Evolutionary conservation across 75 land plant species (phyloP), one percentile per base, ranked within the genome.

Genomic region (Ceratopteris richardii): DNA sequence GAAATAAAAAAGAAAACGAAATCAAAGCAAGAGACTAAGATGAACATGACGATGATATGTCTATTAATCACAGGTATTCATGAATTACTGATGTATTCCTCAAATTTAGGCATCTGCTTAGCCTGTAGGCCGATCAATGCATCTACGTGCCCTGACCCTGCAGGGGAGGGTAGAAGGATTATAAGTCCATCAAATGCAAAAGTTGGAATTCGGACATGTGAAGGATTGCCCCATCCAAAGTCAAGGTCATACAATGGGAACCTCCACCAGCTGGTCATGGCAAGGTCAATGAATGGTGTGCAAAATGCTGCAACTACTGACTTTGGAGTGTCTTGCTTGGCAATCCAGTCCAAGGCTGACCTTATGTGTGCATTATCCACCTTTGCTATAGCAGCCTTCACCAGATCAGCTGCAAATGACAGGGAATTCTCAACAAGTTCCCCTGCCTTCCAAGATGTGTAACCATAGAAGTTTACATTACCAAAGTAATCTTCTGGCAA

Each of bases 211-310:
- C 58, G 50, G 20, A 62, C 30, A 42, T 61, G 54, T 1, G 31
- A 29, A 21, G 68, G 73, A 22, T 21, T 56, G 3, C 73, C 73
- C 61, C 73, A 64, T 20, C 73, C 73, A 39, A 56, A 70, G n/a
- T 70, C 73, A 25, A 58, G 37, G 13, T 70, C 61, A 51, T 70
- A 70, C 11, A 56, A 12, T 22, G 55, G 2, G 25, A 64, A 64
- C 27, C 67, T 20, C 19, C 36, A 21, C 73, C 73, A 70, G 50
- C 73, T 70, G 12, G 68, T 70, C 31, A 70, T 46, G n/a, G 53
- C 53, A 9, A 64, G 41, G 48, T 56, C 61, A 1, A 47, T 20
- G 16, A 29, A 33, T 1, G 26, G 30, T 57, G 26, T 21, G 41
- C 41, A 18, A 21, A 63, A 70, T 36, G 37, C 22, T 5, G 68